A percentile compares a stretch with the other conserved stretches of the same genome.
Evolutionary conservation across 495 filamentous ascomycete species (phyloP).

Genomic region (Friedmanniomyces simplex): DNA sequence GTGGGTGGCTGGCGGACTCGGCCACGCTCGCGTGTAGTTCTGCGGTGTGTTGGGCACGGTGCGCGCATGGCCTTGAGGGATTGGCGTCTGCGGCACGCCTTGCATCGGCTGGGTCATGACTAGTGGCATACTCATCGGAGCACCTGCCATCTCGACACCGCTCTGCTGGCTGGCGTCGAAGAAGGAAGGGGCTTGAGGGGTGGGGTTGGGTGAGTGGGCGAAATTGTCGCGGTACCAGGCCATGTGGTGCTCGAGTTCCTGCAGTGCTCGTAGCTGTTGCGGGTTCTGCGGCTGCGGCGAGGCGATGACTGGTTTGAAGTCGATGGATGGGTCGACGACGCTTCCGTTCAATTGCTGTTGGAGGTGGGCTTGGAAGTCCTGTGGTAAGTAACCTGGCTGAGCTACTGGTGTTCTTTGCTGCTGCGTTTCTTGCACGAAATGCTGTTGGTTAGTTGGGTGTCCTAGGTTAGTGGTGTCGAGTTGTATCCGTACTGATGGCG

Average conservation of each 20-base stretch:
- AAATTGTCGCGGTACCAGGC: constrained; percentile 19
- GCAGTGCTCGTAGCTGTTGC: constrained; percentile 18
- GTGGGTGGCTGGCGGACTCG: constrained; percentile 13
- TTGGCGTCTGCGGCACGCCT: constrained; percentile 4
- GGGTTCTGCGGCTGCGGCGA: constrained; percentile 16
- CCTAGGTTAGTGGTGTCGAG: constrained; percentile 57
- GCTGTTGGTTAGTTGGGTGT: constrained; percentile 44
- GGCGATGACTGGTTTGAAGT: constrained; percentile 15
- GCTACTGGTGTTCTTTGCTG: constrained; percentile 43
- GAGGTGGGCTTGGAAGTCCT: constrained; percentile 30
- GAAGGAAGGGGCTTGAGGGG: neutral
- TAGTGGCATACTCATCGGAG: neutral
- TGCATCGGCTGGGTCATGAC: neutral
- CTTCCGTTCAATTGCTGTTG: constrained; percentile 22
- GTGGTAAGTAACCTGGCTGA: constrained; percentile 48
- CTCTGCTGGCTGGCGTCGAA: neutral
- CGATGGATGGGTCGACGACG: constrained; percentile 18
- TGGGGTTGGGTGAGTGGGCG: constrained; percentile 4
- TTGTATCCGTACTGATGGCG: constrained; percentile 37
- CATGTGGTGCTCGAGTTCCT: constrained; percentile 31
- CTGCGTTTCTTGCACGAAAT: constrained; percentile 62
- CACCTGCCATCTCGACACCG: neutral
- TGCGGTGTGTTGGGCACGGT: constrained; percentile 18
- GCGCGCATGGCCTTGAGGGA: constrained; percentile 11
- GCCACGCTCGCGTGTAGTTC: constrained; percentile 9